Evolutionary conservation across 2,329 filamentous ascomycete genomes (phyloP).

Genomic region (Exserohilum turcica): DNA sequence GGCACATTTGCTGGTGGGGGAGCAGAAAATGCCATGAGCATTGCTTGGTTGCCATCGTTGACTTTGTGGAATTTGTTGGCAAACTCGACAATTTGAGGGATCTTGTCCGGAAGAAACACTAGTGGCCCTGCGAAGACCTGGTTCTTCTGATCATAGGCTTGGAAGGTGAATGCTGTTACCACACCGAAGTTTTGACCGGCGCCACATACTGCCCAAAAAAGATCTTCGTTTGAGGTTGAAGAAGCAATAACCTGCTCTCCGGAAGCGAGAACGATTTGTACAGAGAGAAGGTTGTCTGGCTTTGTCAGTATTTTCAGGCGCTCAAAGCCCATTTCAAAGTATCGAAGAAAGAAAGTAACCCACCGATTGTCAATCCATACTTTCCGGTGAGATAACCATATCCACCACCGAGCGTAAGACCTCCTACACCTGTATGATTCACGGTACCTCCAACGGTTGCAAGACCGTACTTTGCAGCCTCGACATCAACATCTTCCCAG

Average conservation of each 20-base stretch:
- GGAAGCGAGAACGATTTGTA: slow-evolving; percentile 43
- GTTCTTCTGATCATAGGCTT: slow-evolving; percentile 36
- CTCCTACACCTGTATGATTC: slow-evolving; percentile 66
- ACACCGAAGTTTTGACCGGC: slow-evolving; percentile 46
- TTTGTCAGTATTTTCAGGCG: background rate
- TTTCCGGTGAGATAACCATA: slow-evolving; percentile 62
- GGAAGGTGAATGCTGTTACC: slow-evolving; percentile 51
- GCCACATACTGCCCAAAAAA: slow-evolving; percentile 51
- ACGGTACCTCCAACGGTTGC: slow-evolving; percentile 67
- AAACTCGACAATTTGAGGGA: slow-evolving; percentile 35
- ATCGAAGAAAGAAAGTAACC: background rate
- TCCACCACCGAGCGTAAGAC: slow-evolving; percentile 60
- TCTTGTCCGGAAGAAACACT: slow-evolving; percentile 41
- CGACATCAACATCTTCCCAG: slow-evolving; percentile 62
- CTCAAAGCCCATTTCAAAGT: background rate
- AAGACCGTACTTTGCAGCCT: slow-evolving; percentile 56
- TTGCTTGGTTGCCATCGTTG: slow-evolving; percentile 37
- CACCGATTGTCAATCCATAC: slow-evolving; percentile 61
- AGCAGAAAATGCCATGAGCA: slow-evolving; percentile 34
- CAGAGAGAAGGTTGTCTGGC: slow-evolving; percentile 47
- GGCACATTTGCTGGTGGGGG: slow-evolving; percentile 40
- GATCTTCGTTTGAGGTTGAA: slow-evolving; percentile 26
- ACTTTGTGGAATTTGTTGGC: slow-evolving; percentile 36
- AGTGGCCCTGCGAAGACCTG: slow-evolving; percentile 47
- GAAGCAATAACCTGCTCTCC: slow-evolving; percentile 45